Base-by-base conservation (phyloP, 2,329 filamentous ascomycete species). In the Cryphonectria nitschkei region DNA sequence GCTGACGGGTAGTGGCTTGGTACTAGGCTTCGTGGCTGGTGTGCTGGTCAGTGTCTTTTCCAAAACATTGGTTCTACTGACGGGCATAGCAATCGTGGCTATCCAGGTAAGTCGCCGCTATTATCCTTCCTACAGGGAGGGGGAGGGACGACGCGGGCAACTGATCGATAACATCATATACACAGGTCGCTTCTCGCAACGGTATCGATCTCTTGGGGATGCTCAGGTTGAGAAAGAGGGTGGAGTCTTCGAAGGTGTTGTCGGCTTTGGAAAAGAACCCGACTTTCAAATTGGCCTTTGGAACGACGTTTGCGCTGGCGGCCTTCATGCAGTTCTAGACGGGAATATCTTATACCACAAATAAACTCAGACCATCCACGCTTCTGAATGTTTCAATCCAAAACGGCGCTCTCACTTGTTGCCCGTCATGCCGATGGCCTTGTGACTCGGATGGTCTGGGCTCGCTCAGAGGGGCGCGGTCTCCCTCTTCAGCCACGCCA, bases 401-500 rank as follows among this genome's bases (percentile, higher is more conserved):
- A 29, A n/a, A 9, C 4, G 19, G 9, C 39, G 13, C 61, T 50
- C 70, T 39, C 62, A 32, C 52, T 43, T 29, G 37, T 68, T 54
- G 37, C 32, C 29, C 34, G 11, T 29, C 26, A 13, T 26, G 22
- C 29, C 56, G 34, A 22, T 32, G 26, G 22, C 41, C 9, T 6
- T 54, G 39, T n/a, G n/a, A 29, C n/a, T 32, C 19, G 14, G 5
- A 29, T 11, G 37, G 6, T 22, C 19, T 8, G 16, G 32, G 16
- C 54, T 11, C 11, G 9, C 7, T 29, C 32, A 58, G 9, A 90
- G 87, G 7, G 90, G 88, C 76, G 87, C 86, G n/a, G 93, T 97
- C 84, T 99, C 96, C 77, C 93, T 89, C 82, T 93, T 88, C 76
- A 99, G 84, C 95, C 95, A 99, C 69, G 87, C 88, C 80, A 88